Conservation (phyloP, 208 protist species). For the Crithidia sp. region DNA sequence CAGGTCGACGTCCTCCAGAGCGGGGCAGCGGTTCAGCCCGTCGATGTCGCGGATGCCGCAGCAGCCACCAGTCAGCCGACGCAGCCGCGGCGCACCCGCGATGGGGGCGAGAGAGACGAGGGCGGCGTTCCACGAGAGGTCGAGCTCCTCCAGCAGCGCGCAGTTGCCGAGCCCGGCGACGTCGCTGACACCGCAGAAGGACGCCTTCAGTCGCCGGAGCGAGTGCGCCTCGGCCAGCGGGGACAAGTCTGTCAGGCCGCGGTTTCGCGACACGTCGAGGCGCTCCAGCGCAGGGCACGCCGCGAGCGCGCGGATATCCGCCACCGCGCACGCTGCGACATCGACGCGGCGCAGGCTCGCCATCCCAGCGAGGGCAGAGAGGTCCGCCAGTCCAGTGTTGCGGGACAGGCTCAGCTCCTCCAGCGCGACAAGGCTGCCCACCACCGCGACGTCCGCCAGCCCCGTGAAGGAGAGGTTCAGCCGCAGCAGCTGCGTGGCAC, state of each 20-base stretch:
- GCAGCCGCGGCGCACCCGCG: slow-evolving; percentile 1
- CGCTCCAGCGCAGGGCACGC: not conserved
- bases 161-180: not conserved
- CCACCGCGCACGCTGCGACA: slow-evolving; percentile 6
- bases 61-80: slow-evolving; percentile 2
- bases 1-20: slow-evolving; percentile 5
- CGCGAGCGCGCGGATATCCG: not conserved
- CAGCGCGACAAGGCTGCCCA: slow-evolving; percentile 3
- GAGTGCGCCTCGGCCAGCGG: slow-evolving; percentile 6
- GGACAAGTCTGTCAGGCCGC: not conserved
- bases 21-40: not conserved
- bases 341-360: not conserved
- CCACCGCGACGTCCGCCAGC: not conserved
- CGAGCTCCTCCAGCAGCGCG: slow-evolving; percentile 1
- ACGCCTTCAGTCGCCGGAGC: slow-evolving; percentile 9
- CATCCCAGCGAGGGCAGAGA: not conserved
- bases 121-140: slow-evolving; percentile 5
- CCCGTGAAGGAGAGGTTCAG: slow-evolving; percentile 10
- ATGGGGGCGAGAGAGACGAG: slow-evolving; percentile 5
- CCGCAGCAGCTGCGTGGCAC: slow-evolving; percentile 2
- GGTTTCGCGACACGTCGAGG: slow-evolving; percentile 9
- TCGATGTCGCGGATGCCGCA: slow-evolving; percentile 5
- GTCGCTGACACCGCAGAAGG: slow-evolving; percentile 8
- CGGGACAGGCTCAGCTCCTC: slow-evolving; percentile 10
- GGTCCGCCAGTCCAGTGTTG: not conserved